A percentile compares a stretch with the other conserved stretches of the same genome.
These are phyloP conservation scores for Populus ilicifolia DNA, from an alignment of 345 rosid species.

Conservation along the genomic window DNA sequence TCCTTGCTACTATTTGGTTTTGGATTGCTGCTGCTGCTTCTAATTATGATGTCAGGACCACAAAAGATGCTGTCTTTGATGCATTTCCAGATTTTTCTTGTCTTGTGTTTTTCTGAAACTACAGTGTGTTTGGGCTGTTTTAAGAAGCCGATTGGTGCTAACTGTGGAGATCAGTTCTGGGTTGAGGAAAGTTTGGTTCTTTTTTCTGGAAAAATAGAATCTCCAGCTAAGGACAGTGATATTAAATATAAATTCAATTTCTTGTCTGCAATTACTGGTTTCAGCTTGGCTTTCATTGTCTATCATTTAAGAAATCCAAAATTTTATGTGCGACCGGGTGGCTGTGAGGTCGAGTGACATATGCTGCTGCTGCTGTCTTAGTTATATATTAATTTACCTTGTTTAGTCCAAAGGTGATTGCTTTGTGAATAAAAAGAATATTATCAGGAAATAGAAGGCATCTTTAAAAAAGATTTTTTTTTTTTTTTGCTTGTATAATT, in stretches of 20 bases:
- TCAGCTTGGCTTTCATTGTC: not conserved
- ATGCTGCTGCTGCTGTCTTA: no score
- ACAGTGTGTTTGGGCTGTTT: not conserved
- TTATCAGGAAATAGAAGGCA: not conserved
- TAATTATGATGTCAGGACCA: not conserved
- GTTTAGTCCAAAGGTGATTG: not conserved
- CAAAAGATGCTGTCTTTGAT: not conserved
- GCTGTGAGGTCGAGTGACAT: not conserved
- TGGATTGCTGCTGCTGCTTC: not conserved
- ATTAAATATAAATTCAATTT: not conserved
- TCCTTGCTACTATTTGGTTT: not conserved
- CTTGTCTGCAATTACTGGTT: not conserved
- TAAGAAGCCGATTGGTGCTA: not conserved
- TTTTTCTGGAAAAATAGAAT: not conserved
- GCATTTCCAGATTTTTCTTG: slow-evolving; percentile 11
- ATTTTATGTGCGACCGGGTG: not conserved
- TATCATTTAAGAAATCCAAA: not conserved
- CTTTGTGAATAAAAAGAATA: not conserved
- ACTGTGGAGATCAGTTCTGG: slow-evolving; percentile 11
- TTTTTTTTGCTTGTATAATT: not conserved
- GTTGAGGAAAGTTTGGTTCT: not conserved
- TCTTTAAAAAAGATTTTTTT: not conserved
- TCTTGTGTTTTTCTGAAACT: not conserved
- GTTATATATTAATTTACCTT: not conserved
- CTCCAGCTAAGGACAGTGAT: not conserved